Base-by-base conservation (phyloP, 2,329 filamentous ascomycete species). In the Emericellopsis atlantica region DNA sequence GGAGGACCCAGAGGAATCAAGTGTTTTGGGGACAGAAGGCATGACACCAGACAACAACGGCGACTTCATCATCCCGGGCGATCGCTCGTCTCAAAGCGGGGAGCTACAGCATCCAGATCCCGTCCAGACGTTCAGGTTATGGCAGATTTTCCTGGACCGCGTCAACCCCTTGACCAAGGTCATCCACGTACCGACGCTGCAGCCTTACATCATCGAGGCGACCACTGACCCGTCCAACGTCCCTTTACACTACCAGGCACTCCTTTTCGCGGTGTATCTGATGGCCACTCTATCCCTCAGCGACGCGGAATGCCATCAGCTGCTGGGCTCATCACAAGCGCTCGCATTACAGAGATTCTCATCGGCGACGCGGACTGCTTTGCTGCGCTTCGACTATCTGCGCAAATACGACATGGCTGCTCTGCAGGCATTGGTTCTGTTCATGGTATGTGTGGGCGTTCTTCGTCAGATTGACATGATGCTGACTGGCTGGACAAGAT, bases 81-180 rank as follows among this genome's bases (percentile, higher is more conserved):
- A 67, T 40, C 52, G 62, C 24, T 56, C 60, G 1, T 53, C 57
- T 6, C 52, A 56, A 21, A 64, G 56, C 36, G 49, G 64, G 12
- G 65, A 70, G 40, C 65, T 70, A 12, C 60, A 83, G 53, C 79
- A 82, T 48, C 84, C 84, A 0, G 65, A 75, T 5, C 72, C 78
- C 0, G 69, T 75, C 11, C 76, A 84, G 29, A 73, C 84, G 22
- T 79, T 84, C 50, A 70, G 71, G 39, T 67, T 90, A 5, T 90
- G 84, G 84, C 80, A 87, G 54, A 65, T 76, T 8, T 88, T 81
- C 48, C 62, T 87, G 6, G 77, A 85, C 38, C 79, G 84, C 45
- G 77, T 89, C 42, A 83, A 89, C 50, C 83, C 84, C 0, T 56
- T 87, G 36, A 75, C 77, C 48, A 89, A 88, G 54, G 61, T 76